Evolutionary conservation across 208 protist species (phyloP), one percentile per base, ranked within the genome.

Genomic region (Leishmania major): DNA sequence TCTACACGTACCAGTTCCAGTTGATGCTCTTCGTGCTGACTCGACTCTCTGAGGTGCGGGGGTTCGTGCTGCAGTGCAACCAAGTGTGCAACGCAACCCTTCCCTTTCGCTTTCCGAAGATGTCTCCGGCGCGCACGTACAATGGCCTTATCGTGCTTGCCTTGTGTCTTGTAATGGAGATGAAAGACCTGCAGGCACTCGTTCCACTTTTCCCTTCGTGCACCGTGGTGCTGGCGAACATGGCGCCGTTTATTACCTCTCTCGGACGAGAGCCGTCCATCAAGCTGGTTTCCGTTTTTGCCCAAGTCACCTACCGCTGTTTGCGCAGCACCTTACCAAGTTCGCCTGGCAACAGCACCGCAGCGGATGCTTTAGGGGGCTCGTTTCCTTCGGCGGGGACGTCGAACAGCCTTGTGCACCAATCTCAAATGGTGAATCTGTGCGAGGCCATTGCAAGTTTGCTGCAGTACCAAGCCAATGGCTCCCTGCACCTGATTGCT

Each of bases 1-100:
- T 79, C 25, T 87, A 84, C 74, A 82, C 84, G 53, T 77, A 92
- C 49, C 89, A 90, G 17, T 86, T 98, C 35, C 94, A 98, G 79
- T 77, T 98, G 66, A 90, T 91, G 67, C 78, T 96, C 13, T 96
- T 98, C 72, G 93, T 97, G 75, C 81, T 99, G 25, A 82, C 95
- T 15, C 88, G 89, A 15, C 83, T 98, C 11, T 94, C 89, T 55
- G 87, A 95, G 72, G 57, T 90, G 76, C 86, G 95, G 35, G 79
- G 86, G 31, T 98, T 98, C 84, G 90, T 87, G 49, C 45, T 98
- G 55, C 88, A 88, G 28, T 94, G 96, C 57, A 99, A 99, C 78
- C 80, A 90, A 62, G 88, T 91, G 77, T 70, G 47, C 28, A 86
- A 88, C 35, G 81, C 90, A 37, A 62, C 77, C 0, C 88, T 96